These are phyloP conservation scores for Lepidium didymum DNA, from an alignment of 345 rosid genomes.

Conservation along the genomic window DNA sequence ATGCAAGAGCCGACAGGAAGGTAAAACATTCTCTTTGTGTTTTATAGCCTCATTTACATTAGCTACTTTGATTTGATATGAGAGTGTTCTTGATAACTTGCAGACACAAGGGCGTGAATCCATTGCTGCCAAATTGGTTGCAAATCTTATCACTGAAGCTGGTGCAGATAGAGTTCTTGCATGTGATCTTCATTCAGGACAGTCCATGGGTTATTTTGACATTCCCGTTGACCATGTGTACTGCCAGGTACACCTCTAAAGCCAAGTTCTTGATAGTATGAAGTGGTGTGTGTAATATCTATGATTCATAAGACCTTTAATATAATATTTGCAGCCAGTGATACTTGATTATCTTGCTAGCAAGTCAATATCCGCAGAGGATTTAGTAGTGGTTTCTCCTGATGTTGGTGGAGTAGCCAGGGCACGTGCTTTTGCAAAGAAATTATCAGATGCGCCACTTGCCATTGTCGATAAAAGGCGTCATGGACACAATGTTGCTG, in stretches of 20 bases:
- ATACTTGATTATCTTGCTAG: constrained; percentile 98
- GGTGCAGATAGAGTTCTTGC: constrained; percentile 96
- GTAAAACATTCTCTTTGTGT: constrained; percentile 16
- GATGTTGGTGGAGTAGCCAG: constrained; percentile 99
- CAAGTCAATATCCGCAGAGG: constrained; percentile 70
- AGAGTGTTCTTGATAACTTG: constrained; percentile 6
- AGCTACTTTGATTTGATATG: not conserved
- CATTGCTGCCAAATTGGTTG: constrained; percentile 95
- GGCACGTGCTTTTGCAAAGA: constrained; percentile 94
- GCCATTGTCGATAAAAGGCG: constrained; percentile 99
- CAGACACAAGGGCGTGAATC: constrained; percentile 99
- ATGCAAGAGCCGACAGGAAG: constrained; percentile 98
- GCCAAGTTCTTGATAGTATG: not conserved
- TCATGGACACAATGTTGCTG: constrained; percentile 95
- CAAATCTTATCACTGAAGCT: constrained; percentile 91
- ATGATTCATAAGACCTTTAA: not conserved
- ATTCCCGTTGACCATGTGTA: constrained; percentile 93
- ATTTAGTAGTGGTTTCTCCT: constrained; percentile 95
- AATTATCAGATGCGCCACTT: constrained; percentile 87
- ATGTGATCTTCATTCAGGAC: constrained; percentile 98
- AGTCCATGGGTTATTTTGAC: constrained; percentile 98
- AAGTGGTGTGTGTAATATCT: not conserved
- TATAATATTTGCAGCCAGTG: constrained; percentile 50
- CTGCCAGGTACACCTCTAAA: constrained; percentile 54
- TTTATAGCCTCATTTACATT: not conserved